Percentiles rank a stretch among this genome's conserved stretches.
phyloP scores from a whole-genome alignment of 148 eudicot species.

The Amaranthus palmeri region DNA sequence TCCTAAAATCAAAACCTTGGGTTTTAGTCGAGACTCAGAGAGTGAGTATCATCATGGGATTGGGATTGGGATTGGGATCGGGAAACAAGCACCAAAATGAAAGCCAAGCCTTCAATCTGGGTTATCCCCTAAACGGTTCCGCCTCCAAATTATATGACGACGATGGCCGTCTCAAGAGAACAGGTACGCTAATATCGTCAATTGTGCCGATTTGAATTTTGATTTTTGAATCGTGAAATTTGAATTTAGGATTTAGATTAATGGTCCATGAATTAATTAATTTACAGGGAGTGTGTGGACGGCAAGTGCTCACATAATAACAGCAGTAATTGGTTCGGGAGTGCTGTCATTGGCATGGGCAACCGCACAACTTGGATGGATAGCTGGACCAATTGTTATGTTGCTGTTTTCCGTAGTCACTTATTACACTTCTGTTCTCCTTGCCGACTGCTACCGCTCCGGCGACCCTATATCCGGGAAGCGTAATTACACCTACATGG shows the following conservation, averaged over 20 bases:
- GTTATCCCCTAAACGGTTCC: constrained; percentile 27
- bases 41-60: too few relatives aligned
- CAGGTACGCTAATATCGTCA: constrained; percentile 28
- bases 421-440: constrained; percentile 66
- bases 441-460: constrained; percentile 62
- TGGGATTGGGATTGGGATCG: too few relatives aligned
- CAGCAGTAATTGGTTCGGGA: constrained; percentile 85
- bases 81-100: constrained; percentile 16
- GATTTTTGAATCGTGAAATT: too few relatives aligned
- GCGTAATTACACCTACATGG: constrained; percentile 84
- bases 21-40: too few relatives aligned
- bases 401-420: constrained; percentile 63
- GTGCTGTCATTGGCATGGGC: constrained; percentile 79
- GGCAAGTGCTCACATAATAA: constrained; percentile 79
- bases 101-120: constrained; percentile 36
- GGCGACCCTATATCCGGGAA: constrained; percentile 66
- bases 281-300: constrained; percentile 62
- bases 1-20: too few relatives aligned
- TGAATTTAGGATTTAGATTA: too few relatives aligned
- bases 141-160: constrained; percentile 51
- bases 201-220: too few relatives aligned
- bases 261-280: too few relatives aligned
- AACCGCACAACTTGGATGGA: constrained; percentile 73
- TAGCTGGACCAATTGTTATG: constrained; percentile 70
- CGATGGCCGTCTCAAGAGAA: constrained; percentile 59